Percentiles rank a stretch among this genome's conserved stretches.
Evolutionary conservation across 2,329 filamentous ascomycete genomes (phyloP).

Genomic region (Fusarium equiseti): DNA sequence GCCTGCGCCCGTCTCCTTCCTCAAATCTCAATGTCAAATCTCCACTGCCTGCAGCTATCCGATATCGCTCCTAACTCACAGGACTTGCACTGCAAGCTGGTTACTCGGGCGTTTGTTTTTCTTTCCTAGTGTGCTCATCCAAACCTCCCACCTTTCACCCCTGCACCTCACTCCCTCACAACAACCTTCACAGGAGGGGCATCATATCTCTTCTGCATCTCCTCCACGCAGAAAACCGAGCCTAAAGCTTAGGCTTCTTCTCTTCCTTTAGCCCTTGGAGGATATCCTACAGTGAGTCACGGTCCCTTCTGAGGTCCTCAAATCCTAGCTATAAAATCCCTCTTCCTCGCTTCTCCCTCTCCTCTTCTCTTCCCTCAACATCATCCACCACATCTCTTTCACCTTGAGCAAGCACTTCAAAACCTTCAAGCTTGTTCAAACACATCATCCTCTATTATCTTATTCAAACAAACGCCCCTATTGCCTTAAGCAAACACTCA

Average conservation of each 20-base stretch:
- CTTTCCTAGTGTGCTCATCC: neutral
- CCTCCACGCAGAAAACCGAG: neutral
- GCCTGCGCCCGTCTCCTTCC: conserved; percentile 5
- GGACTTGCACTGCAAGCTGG: neutral
- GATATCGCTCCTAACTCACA: neutral
- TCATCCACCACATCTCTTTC: conserved; percentile 16
- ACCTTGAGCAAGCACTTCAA: conserved; percentile 19
- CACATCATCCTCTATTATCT: neutral
- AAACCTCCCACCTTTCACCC: conserved; percentile 1
- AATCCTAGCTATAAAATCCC: conserved; percentile 13
- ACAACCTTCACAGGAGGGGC: conserved; percentile 4
- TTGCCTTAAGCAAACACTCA: conserved; percentile 10
- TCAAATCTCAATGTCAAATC: conserved; percentile 5
- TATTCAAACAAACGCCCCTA: neutral
- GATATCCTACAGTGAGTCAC: conserved; percentile 35
- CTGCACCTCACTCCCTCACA: conserved; percentile 3
- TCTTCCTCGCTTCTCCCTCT: conserved; percentile 7
- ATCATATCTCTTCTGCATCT: neutral
- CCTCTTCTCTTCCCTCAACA: conserved; percentile 27
- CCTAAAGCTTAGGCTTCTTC: conserved; percentile 9
- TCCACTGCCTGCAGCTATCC: neutral
- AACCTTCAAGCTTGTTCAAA: conserved; percentile 3
- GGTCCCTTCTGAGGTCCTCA: neutral
- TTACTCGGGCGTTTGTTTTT: conserved; percentile 14
- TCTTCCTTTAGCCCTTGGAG: neutral